These are phyloP conservation scores for Hyphopichia pseudoburtonii DNA, from an alignment of 1,139 yeast genomes.

Conservation along the genomic window DNA sequence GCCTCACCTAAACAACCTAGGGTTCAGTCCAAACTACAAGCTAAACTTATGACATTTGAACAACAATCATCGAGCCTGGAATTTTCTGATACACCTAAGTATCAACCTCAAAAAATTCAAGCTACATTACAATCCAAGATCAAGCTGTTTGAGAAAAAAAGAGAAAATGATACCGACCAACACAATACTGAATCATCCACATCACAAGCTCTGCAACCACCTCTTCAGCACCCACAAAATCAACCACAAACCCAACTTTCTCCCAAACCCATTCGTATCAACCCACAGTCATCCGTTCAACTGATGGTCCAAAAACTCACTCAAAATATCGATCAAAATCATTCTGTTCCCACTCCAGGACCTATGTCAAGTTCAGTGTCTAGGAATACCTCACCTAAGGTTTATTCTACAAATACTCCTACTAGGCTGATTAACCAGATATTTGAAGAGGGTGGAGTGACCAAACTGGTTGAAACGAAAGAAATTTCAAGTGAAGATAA, in stretches of 20 bases:
- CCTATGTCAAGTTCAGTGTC: too few species aligned
- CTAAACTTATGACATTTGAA: constrained; percentile 2
- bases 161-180: too few species aligned
- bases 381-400: too few species aligned
- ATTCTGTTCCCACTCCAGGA: too few species aligned
- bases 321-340: background rate
- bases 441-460: too few species aligned
- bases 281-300: constrained; percentile 1
- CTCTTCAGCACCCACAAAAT: background rate
- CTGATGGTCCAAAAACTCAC: constrained; percentile 2
- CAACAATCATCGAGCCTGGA: too few species aligned
- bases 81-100: too few species aligned
- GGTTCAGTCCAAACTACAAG: constrained; percentile 2
- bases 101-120: background rate
- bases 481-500: too few species aligned
- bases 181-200: too few species aligned
- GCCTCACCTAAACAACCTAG: background rate
- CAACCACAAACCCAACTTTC: background rate
- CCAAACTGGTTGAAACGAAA: too few species aligned
- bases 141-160: background rate
- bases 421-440: too few species aligned
- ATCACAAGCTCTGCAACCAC: background rate
- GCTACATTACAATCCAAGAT: background rate
- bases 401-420: too few species aligned
- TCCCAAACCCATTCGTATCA: background rate